Percentiles rank a stretch among this genome's conserved stretches.
phyloP scores from a whole-genome alignment of 139 green algal genomes.

The Micromonas pusilla region DNA sequence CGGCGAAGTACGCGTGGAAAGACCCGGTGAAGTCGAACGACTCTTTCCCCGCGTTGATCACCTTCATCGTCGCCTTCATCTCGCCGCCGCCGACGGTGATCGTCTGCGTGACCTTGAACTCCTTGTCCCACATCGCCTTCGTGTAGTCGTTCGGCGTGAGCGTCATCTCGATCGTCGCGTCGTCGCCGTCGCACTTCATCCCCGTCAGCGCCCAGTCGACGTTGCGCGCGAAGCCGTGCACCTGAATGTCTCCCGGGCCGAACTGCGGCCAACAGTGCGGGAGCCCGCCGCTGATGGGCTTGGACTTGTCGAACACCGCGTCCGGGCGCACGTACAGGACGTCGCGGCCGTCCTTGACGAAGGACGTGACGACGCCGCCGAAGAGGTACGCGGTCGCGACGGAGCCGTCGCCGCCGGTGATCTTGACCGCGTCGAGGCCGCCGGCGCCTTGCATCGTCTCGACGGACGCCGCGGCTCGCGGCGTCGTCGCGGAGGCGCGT shows the following conservation, averaged over 20 bases:
- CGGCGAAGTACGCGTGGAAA: conserved; percentile 92
- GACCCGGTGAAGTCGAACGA: conserved; percentile 87
- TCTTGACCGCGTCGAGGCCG: background rate
- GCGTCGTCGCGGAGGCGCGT: background rate
- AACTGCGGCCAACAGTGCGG: conserved; percentile 98
- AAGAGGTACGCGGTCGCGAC: conserved; percentile 75
- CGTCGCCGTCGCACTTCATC: conserved; percentile 78
- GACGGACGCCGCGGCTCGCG: background rate
- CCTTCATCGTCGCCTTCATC: conserved; percentile 63
- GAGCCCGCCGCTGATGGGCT: conserved; percentile 82
- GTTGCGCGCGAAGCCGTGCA: conserved; percentile 95
- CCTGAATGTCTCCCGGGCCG: conserved; percentile 63
- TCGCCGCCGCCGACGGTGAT: conserved; percentile 48
- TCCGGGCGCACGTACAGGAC: conserved; percentile 94
- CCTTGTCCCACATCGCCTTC: conserved; percentile 68
- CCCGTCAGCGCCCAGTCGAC: conserved; percentile 68
- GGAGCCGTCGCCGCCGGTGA: conserved; percentile 7
- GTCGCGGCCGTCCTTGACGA: conserved; percentile 74
- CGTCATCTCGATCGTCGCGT: conserved; percentile 73
- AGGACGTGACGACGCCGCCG: conserved; percentile 77
- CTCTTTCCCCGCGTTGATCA: conserved; percentile 77
- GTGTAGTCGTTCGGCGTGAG: conserved; percentile 86
- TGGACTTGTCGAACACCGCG: conserved; percentile 88
- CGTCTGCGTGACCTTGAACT: conserved; percentile 30
- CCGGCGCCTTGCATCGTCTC: background rate